Evolutionary conservation across 768 basidiomycete species (phyloP).

Genomic region (Suillus luteus): DNA sequence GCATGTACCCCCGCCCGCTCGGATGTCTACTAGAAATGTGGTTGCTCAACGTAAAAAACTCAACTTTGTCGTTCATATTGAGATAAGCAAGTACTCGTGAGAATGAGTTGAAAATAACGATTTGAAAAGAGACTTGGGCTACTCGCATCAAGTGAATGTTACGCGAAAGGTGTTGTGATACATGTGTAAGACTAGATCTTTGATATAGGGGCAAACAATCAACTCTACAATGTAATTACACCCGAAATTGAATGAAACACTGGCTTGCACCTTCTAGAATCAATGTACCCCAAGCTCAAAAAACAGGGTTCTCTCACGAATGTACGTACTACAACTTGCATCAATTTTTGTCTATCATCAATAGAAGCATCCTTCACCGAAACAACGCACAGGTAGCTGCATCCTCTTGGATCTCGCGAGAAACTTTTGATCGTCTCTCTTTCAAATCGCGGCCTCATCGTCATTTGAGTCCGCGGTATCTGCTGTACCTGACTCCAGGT

Average conservation of each 20-base stretch:
- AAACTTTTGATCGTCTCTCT: background rate
- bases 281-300: slow-evolving; percentile 3
- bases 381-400: slow-evolving; percentile 10
- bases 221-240: background rate
- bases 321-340: slow-evolving; percentile 22
- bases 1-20: background rate
- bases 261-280: slow-evolving; percentile 6
- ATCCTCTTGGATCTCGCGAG: slow-evolving; percentile 7
- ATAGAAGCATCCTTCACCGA: slow-evolving; percentile 24
- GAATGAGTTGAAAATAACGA: slow-evolving; percentile 15
- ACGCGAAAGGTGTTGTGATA: slow-evolving; percentile 22
- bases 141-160: slow-evolving; percentile 15
- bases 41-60: slow-evolving; percentile 1
- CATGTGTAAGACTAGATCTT: slow-evolving; percentile 26
- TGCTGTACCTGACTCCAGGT: slow-evolving; percentile 1
- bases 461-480: slow-evolving; percentile 13
- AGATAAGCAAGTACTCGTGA: slow-evolving; percentile 5
- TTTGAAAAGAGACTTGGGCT: slow-evolving; percentile 1
- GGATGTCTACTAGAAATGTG: too few relatives aligned
- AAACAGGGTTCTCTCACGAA: slow-evolving; percentile 26
- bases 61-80: background rate
- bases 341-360: slow-evolving; percentile 24
- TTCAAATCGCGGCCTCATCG: background rate
- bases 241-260: background rate
- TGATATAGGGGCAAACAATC: background rate